These are phyloP conservation scores for Fusarium oligoseptatum DNA, from an alignment of 2,329 filamentous ascomycete genomes.

Conservation along the genomic window DNA sequence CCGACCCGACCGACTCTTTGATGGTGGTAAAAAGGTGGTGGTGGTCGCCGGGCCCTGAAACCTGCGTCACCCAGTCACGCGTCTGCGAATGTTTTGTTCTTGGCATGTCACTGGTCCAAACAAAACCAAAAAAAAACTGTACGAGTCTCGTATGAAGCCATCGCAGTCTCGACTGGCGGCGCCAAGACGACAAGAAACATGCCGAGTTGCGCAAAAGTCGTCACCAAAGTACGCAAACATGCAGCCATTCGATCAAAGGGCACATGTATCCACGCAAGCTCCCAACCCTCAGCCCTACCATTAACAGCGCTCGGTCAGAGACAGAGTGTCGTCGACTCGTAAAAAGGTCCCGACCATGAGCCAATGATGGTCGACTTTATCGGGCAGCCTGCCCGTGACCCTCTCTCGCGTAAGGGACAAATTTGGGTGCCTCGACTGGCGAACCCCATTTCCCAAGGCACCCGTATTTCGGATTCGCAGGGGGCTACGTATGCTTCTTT, in stretches of 20 bases:
- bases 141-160: slow-evolving; percentile 24
- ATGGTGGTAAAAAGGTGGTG: slow-evolving; percentile 19
- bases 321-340: slow-evolving; percentile 14
- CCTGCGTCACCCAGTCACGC: slow-evolving; percentile 20
- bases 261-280: slow-evolving; percentile 42
- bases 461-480: slow-evolving; percentile 41
- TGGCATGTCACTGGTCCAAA: slow-evolving; percentile 27
- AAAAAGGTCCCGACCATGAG: slow-evolving; percentile 19
- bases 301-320: slow-evolving; percentile 12
- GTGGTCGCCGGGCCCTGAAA: slow-evolving; percentile 30
- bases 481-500: slow-evolving; percentile 43
- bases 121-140: neutral
- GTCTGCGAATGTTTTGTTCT: slow-evolving; percentile 2
- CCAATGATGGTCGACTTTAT: slow-evolving; percentile 47
- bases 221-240: slow-evolving; percentile 25
- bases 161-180: slow-evolving; percentile 7
- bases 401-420: slow-evolving; percentile 26
- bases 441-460: slow-evolving; percentile 46
- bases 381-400: slow-evolving; percentile 45
- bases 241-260: slow-evolving; percentile 21
- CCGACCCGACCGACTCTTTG: neutral
- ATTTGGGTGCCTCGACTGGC: slow-evolving; percentile 34
- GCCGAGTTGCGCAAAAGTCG: neutral
- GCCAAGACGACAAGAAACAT: slow-evolving; percentile 11
- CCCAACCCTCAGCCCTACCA: slow-evolving; percentile 31